phyloP scores from a whole-genome alignment of 805 yeast genomes.

The Hanseniaspora pseudoguilliermondii region DNA sequence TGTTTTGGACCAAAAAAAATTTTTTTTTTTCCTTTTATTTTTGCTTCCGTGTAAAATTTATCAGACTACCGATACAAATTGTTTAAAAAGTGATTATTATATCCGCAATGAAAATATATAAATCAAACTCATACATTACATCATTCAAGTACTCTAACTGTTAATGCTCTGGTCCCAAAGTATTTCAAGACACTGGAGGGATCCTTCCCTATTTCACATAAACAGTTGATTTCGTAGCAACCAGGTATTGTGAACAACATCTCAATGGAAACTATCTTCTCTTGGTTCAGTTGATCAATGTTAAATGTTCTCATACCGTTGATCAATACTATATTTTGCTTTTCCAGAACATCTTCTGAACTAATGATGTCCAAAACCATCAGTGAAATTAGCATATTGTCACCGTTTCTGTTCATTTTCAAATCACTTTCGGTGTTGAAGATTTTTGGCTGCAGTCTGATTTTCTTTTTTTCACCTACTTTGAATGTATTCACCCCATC shows the following conservation, averaged over 20 bases:
- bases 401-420: background rate
- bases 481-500: background rate
- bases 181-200: constrained; percentile 8
- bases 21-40: too few species aligned
- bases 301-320: constrained; percentile 12
- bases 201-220: constrained; percentile 10
- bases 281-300: background rate
- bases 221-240: constrained; percentile 10
- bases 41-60: too few species aligned
- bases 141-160: background rate
- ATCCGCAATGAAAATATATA: background rate
- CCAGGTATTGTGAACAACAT: constrained; percentile 6
- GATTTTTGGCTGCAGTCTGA: background rate
- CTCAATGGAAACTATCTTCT: background rate
- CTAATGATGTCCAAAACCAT: constrained; percentile 12
- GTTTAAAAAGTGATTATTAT: background rate
- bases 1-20: too few species aligned
- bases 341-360: constrained; percentile 7
- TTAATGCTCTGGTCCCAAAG: constrained; percentile 7
- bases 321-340: background rate
- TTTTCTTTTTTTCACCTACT: background rate
- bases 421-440: background rate
- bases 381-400: constrained; percentile 6
- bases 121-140: background rate
- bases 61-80: too few species aligned